A percentile compares a stretch with the other conserved stretches of the same genome.
These are phyloP conservation scores for Henningerozyma blattae DNA, from an alignment of 805 yeast genomes.

Conservation along the genomic window DNA sequence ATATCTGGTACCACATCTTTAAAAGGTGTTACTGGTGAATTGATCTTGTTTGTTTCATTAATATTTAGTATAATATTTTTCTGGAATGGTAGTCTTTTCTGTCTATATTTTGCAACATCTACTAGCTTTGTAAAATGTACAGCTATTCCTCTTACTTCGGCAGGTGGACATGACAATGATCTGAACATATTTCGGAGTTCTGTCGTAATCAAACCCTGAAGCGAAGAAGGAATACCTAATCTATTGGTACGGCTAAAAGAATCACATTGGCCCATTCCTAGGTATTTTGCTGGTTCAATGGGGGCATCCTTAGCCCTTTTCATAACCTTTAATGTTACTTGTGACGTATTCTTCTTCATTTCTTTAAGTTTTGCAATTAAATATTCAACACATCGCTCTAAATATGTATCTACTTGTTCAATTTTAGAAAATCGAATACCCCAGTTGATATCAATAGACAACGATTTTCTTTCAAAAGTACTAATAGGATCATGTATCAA, in stretches of 20 bases:
- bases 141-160: constrained; percentile 70
- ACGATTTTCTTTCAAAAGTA: constrained; percentile 49
- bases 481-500: constrained; percentile 37
- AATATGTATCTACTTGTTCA: constrained; percentile 52
- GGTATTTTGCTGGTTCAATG: constrained; percentile 56
- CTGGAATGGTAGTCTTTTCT: constrained; percentile 1
- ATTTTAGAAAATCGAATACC: constrained; percentile 65
- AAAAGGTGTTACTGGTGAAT: too few species aligned
- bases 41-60: too few species aligned
- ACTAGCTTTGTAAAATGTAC: constrained; percentile 51
- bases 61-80: too few species aligned
- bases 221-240: constrained; percentile 51
- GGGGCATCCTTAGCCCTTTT: constrained; percentile 58
- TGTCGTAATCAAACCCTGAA: constrained; percentile 45
- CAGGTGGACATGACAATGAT: constrained; percentile 44
- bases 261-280: constrained; percentile 81
- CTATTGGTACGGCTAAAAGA: constrained; percentile 43
- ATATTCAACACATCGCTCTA: constrained; percentile 47
- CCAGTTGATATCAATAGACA: constrained; percentile 84
- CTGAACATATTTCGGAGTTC: constrained; percentile 48
- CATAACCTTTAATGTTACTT: constrained; percentile 55
- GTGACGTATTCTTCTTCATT: constrained; percentile 38
- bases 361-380: constrained; percentile 39
- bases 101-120: constrained; percentile 20
- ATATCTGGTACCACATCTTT: too few species aligned